A percentile compares a stretch with the other conserved stretches of the same genome.
Evolutionary conservation across 2,329 filamentous ascomycete species (phyloP).

Genomic region (Mycocentrospora acerina): DNA sequence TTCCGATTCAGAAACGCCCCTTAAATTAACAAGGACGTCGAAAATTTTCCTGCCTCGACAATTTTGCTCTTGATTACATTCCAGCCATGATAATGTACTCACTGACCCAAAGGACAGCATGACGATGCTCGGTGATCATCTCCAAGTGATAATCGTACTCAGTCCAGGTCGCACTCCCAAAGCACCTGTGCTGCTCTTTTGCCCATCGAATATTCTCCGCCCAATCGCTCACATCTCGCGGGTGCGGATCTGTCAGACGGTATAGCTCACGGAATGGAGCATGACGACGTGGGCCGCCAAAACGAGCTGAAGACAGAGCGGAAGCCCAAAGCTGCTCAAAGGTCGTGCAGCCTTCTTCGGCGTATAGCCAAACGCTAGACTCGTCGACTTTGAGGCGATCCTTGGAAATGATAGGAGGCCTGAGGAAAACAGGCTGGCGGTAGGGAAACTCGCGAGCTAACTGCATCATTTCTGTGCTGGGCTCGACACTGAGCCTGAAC

Average conservation of each 20-base stretch:
- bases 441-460: conserved; percentile 4
- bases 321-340: conserved; percentile 4
- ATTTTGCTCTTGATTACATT: too few relatives aligned
- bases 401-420: conserved; percentile 16
- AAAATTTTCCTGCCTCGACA: too few relatives aligned
- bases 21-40: too few relatives aligned
- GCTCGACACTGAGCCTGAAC: neutral
- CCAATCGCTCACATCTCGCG: conserved; percentile 21
- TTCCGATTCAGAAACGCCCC: too few relatives aligned
- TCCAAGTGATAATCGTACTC: conserved; percentile 30
- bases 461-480: conserved; percentile 7
- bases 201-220: conserved; percentile 30
- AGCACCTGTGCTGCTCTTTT: conserved; percentile 17
- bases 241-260: conserved; percentile 10
- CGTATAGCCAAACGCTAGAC: conserved; percentile 15
- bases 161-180: conserved; percentile 25
- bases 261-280: conserved; percentile 22
- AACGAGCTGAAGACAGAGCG: conserved; percentile 11
- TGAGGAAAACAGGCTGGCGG: conserved; percentile 10
- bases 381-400: conserved; percentile 22
- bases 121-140: conserved; percentile 21
- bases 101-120: conserved; percentile 25
- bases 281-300: conserved; percentile 16
- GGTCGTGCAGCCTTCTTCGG: conserved; percentile 3
- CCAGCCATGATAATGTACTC: conserved; percentile 12